phyloP scores from a whole-genome alignment of 2,329 filamentous ascomycete genomes.

The Ceratocystis lukuohia region DNA sequence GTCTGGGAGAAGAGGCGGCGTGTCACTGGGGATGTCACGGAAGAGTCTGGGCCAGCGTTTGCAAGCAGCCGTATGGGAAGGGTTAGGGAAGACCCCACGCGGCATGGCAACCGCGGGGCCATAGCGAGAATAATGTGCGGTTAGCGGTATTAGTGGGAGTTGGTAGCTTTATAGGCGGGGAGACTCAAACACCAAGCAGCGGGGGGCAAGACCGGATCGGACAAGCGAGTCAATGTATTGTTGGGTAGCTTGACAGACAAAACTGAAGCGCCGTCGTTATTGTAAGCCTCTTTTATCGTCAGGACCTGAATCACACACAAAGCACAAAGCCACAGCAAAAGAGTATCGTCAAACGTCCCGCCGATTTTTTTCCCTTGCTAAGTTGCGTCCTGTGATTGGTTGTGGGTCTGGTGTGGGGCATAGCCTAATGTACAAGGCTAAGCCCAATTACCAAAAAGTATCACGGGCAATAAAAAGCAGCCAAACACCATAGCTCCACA shows the following conservation, averaged over 20 bases:
- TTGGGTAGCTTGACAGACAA: not conserved
- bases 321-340: slow-evolving; percentile 1
- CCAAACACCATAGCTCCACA: not conserved
- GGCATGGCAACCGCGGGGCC: slow-evolving; percentile 16
- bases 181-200: not conserved
- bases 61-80: slow-evolving; percentile 5
- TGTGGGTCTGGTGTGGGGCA: slow-evolving; percentile 8
- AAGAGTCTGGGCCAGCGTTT: not conserved
- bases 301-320: not conserved
- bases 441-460: not conserved
- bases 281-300: not conserved
- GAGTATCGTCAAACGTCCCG: not conserved
- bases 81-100: slow-evolving; percentile 11
- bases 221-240: not conserved
- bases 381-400: slow-evolving; percentile 10
- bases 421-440: slow-evolving; percentile 8
- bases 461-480: not conserved
- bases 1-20: slow-evolving; percentile 30
- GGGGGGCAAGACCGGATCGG: not conserved
- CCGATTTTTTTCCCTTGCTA: slow-evolving; percentile 3
- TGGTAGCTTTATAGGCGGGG: not conserved
- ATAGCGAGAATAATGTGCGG: slow-evolving; percentile 1
- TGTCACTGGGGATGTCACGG: not conserved
- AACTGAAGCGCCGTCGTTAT: not conserved
- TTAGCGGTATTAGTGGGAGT: not conserved